Evolutionary conservation across 768 basidiomycete species (phyloP).

Genomic region (Butyriboletus loyo): DNA sequence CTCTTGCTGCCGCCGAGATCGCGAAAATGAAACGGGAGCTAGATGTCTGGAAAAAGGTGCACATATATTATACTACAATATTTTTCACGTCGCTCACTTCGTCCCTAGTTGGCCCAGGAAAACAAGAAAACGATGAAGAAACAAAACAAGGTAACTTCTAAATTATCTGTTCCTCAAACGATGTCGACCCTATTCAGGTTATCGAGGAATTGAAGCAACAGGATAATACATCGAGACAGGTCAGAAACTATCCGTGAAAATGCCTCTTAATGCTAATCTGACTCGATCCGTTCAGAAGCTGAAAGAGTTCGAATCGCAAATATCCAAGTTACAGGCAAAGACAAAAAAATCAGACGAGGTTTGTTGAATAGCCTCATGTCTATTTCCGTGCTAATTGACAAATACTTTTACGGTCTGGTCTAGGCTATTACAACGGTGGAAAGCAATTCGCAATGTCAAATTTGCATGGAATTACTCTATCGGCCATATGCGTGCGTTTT

Average conservation of each 20-base stretch:
- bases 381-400: not conserved
- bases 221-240: slow-evolving; percentile 37
- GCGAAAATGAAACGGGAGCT: slow-evolving; percentile 57
- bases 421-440: slow-evolving; percentile 59
- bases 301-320: slow-evolving; percentile 44
- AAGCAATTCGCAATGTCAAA: slow-evolving; percentile 64
- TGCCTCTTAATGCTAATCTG: not conserved
- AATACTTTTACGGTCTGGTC: not conserved
- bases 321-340: slow-evolving; percentile 45
- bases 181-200: slow-evolving; percentile 34
- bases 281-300: slow-evolving; percentile 33
- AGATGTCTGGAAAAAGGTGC: slow-evolving; percentile 49
- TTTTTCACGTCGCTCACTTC: slow-evolving; percentile 2
- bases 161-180: not conserved
- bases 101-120: slow-evolving; percentile 37
- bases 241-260: slow-evolving; percentile 15
- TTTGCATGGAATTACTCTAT: slow-evolving; percentile 67
- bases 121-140: slow-evolving; percentile 51
- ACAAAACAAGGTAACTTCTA: slow-evolving; percentile 51
- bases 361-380: slow-evolving; percentile 3
- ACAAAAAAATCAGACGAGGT: slow-evolving; percentile 59
- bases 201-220: slow-evolving; percentile 53
- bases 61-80: slow-evolving; percentile 2
- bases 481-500: slow-evolving; percentile 64
- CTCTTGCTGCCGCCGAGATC: slow-evolving; percentile 46